Base-by-base conservation (phyloP, 2,329 filamentous ascomycete genomes). In the Tolypocladium cylindrosporum region DNA sequence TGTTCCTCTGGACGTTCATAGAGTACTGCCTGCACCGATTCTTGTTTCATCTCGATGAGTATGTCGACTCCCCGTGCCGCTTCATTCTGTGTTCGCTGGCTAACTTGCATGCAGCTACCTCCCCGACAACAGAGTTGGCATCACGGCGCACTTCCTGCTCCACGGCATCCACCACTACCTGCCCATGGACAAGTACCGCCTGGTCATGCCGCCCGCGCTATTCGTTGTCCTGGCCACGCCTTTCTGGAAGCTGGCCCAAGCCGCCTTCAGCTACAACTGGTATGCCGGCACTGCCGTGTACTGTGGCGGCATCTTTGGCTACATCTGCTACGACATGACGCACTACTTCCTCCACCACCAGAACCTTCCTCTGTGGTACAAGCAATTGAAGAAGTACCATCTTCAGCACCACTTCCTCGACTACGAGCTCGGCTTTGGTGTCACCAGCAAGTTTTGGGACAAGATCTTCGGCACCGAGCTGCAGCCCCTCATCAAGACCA, bases 271-370 rank as follows among this genome's bases (percentile, higher is more conserved):
- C 71, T 92, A 86, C 75, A 84, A 93, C 73, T 97, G 92, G 92
- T 82, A 89, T 72, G 83, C 87, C 11, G 94, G 86, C 6, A 83
- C 86, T 0, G 84, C 86, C 27, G 87, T 91, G 4, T 99, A 82
- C 77, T 93, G 87, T 67, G 94, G 94, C 55, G 94, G 92, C 61
- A 86, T 99, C 62, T 96, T 96, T 66, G 94, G 94, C 58, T 99
- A 99, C 72, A 82, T 97, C 61, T 91, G 89, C 79, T 99, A 99
- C 76, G 94, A 99, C 72, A 69, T 97, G 77, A 99, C 94, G 1
- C 94, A 99, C 74, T 99, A 97, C 80, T 99, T 99, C 81, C 82
- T 99, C 43, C 94, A 99, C 73, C 94, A 99, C 77, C 85, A 89
- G 75, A 95, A 91, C 66, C 84, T 99, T 3, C 94, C 94, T 19